Base-by-base conservation (phyloP, 768 basidiomycete species). In the Hypholoma fasciculare region DNA sequence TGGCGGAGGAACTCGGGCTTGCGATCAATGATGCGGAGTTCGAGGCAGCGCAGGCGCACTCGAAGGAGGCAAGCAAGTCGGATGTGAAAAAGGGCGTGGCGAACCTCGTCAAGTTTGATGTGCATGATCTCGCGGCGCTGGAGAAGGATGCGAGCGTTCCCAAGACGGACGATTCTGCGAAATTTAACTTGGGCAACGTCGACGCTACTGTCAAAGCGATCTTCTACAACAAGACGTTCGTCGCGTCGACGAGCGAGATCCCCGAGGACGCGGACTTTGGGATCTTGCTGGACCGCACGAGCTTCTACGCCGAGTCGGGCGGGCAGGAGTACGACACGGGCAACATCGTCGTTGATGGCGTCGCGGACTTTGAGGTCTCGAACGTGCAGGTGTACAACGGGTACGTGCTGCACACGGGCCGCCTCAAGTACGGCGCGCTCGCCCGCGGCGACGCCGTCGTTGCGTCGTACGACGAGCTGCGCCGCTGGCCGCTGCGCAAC, bases 271-370 rank as follows among this genome's bases (percentile, higher is more conserved):
- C 82, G 4, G 72, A 80, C 7, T 93, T 99, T 70, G 97, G 97
- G 43, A 67, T 99, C 49, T 71, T 99, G 27, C 87, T 99, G 50
- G 92, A 98, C 75, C 83, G 82, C 46, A 98, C 97, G 3, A 94
- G 89, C 75, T 98, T 98, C 74, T 99, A 99, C 62, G 96, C 97
- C 7, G 97, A 99, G 75, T 83, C 94, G 38, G 97, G 97, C 66
- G 97, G 97, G 26, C 97, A 99, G 70, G 96, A 98, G 74, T 87
- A 92, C 66, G 97, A 99, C 70, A 98, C 93, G 0, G 97, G 97
- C 54, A 92, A 89, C 65, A 92, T 99, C 62, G 87, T 94, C 26
- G 90, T 98, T 53, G 96, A 97, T 61, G 96, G 89, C 42, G 78
- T 85, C 59, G 88, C 92, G 36, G 94, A 97, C 71, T 99, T 98